Evolutionary conservation across 169 alveolate species (phyloP), one percentile per base, ranked within the genome.

Genomic region (Cryptosporidium andersoni): DNA sequence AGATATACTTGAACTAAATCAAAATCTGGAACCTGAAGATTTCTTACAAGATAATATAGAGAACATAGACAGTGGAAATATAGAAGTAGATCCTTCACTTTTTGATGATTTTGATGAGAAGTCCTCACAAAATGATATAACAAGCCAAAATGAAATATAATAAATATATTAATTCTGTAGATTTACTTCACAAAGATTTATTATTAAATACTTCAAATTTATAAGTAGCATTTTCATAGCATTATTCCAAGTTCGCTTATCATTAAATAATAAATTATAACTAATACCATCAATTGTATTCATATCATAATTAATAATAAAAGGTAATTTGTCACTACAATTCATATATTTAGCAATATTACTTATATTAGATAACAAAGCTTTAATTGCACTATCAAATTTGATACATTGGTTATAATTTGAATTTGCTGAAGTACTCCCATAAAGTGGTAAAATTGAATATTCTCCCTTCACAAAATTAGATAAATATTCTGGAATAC

Each of bases 181-280:
- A 62, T 40, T 1, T 34, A 51, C 36, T n/a, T 67, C 82, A 39
- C 48, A 67, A 4, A 65, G 55, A 34, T 37, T 55, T 2, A 67
- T 65, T 43, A 67, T 52, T 12, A 67, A 51, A 64, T 65, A 67
- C 11, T 67, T 67, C 4, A 67, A 52, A 12, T 67, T 67, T 16
- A 67, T 51, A 14, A 67, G 42, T 16, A 40, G 51, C 82, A 67
- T 67, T 16, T 63, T 67, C 82, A 67, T 67, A 8, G 82, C 82
- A 52, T 52, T 67, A 25, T 67, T 67, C 82, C 82, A 67, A 14
- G 8, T 36, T 5, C 51, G 47, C 34, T 63, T 67, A 9, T 67
- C 82, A n/a, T 55, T 67, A 11, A 67, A 67, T 4, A 67, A 53
- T 16, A 67, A 36, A n/a, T 67, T 67, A 14, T 36, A 42, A 37